Evolutionary conservation across 2,329 filamentous ascomycete species (phyloP), one percentile per base, ranked within the genome.

Genomic region (Aspergillus uvarum): DNA sequence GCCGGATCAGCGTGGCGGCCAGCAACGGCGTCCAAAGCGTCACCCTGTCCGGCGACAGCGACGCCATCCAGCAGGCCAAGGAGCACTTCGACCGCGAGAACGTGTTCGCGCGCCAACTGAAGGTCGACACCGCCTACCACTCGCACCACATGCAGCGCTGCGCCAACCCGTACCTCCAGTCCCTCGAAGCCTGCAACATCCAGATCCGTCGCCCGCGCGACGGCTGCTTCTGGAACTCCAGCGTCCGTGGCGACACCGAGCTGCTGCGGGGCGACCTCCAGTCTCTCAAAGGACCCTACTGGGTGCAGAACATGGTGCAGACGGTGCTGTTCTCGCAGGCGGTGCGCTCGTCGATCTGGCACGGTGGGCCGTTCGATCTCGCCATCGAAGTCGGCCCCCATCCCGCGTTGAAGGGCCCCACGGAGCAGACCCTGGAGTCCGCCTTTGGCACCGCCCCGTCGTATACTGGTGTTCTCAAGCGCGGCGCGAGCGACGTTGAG

Each of bases 91-190:
- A 73, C 0, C 58, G 65, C 2, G 59, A 73, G 19, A 61, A 67
- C 2, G 66, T 71, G 2, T 80, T 81, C 59, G 71, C 69, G 2
- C 67, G 76, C 0, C 63, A 65, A 16, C 71, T 82, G 0, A 66
- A 71, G 32, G 76, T 80, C 4, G 74, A 77, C 26, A 72, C 63
- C 2, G 78, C 79, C 0, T 81, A 80, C 53, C 79, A 81, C 59
- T 77, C 75, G 0, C 68, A 70, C 29, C 76, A 80, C 51, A 79
- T 79, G 76, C 3, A 59, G 47, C 48, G 57, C 2, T 71, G 71
- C 47, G 66, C 69, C 0, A 62, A 58, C 4, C 52, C 63, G 5
- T 76, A 77, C 55, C 44, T 55, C 16, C 11, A 49, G 8, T 54
- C 54, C 1, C 26, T 63, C 19, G 1, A 26, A 21, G 32, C 42